Conservation (phyloP, 2,329 filamentous ascomycete genomes). For the Mycocentrospora acerina region DNA sequence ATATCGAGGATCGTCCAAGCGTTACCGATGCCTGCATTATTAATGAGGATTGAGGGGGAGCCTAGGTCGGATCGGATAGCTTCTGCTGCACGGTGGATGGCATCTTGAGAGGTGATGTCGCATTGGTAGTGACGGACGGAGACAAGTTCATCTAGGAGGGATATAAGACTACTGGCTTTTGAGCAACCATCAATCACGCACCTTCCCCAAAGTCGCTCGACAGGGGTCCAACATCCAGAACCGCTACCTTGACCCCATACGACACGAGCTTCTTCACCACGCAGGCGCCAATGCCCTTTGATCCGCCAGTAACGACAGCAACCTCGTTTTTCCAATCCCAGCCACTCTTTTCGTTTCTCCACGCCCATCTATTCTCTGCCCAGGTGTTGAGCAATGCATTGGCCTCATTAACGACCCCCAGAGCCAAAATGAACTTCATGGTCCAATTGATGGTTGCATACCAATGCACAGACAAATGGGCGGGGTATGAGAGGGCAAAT, state of each 20-base stretch:
- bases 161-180: background rate
- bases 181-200: constrained; percentile 10
- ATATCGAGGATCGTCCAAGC: constrained; percentile 36
- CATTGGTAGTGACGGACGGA: constrained; percentile 33
- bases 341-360: constrained; percentile 26
- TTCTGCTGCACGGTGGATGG: constrained; percentile 30
- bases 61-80: constrained; percentile 37
- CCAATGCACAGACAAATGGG: constrained; percentile 23
- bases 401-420: constrained; percentile 24
- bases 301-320: constrained; percentile 41
- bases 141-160: constrained; percentile 18
- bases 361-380: constrained; percentile 45
- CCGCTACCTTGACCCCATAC: constrained; percentile 36
- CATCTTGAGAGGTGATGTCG: constrained; percentile 34
- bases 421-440: constrained; percentile 29
- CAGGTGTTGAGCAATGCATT: constrained; percentile 32
- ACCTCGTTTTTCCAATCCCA: constrained; percentile 38
- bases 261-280: constrained; percentile 35
- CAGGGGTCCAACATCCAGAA: constrained; percentile 38
- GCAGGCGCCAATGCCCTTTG: constrained; percentile 37
- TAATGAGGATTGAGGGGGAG: constrained; percentile 37
- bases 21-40: constrained; percentile 42
- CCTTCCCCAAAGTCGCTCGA: constrained; percentile 28
- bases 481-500: constrained; percentile 21
- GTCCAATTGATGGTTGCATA: constrained; percentile 20